Base-by-base conservation (phyloP, 345 rosid species). In the Gossypium australe region DNA sequence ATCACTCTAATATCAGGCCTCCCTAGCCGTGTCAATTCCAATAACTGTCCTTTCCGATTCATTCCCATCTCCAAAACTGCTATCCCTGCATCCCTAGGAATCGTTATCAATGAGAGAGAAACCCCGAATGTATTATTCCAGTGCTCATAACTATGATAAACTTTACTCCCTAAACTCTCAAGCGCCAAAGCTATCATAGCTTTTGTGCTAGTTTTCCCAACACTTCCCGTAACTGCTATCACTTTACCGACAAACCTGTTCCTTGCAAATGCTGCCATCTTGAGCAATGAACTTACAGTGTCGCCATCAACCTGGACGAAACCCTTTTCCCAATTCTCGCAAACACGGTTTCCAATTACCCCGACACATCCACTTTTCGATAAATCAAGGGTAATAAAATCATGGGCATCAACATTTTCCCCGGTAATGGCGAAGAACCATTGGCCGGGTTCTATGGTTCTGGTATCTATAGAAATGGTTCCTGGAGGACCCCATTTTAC, bases 21-120 rank as follows among this genome's bases (percentile, higher is more conserved):
- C 7, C 78, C 80, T 72, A 79, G 62, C 60, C 77, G 58, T 1
- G 80, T 82, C 45, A 79, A 65, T 79, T 82, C 82, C 80, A 82
- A 77, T 12, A 79, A 71, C 78, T 82, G 70, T 70, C 82, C 80
- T 67, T 77, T 82, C 43, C 45, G 63, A 65, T 78, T 49, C 85
- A 77, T 82, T 44, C 85, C 80, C 82, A 82, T 82, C 78, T 79
- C 85, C 77, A 82, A 66, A 64, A 76, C 65, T 9, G 66, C 76
- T 25, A 76, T 34, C 29, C 29, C 76, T 12, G 34, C 76, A 74
- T 67, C 60, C 63, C 70, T 65, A 57, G 73, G 75, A 65, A 79
- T 51, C 38, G 75, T 76, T 58, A 79, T 79, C 79, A 77, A 47
- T 58, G 79, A 74, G 53, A 79, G 48, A 53, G 82, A 80, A 65